Evolutionary conservation across 2,329 filamentous ascomycete species (phyloP), one percentile per base, ranked within the genome.

Genomic region (Arachnomyces sp.): DNA sequence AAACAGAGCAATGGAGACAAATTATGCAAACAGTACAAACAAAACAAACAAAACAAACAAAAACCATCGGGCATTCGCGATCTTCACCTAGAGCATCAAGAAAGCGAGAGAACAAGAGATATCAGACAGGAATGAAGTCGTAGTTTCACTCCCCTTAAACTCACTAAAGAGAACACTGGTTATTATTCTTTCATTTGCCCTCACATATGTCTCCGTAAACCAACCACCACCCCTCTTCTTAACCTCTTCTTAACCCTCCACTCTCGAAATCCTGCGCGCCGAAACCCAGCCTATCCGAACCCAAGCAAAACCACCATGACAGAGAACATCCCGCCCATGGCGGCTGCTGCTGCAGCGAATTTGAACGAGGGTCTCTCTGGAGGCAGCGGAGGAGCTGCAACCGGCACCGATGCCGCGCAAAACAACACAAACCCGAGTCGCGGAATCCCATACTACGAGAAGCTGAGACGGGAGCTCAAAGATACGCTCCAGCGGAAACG

Each of bases 381-480:
- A 43, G 45, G 47, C 21, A 39, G 52, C 32, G 52, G 52, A 42
- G 47, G 40, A 15, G 31, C 18, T 21, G 13, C 35, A 29, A 31
- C 21, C 31, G 36, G 30, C 32, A n/a, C 34, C 18, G 28, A 18
- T 11, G 13, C 7, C 48, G 42, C 41, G 38, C 29, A 32, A 32
- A 43, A 28, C 41, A 36, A 53, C 60, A 6, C 53, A 54, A 41
- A 51, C 54, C 33, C 44, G 46, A 66, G 60, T 46, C 66, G 68
- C 44, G 69, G 69, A 17, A 51, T 72, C 38, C 80, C 81, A 13
- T 86, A 83, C 64, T 87, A 87, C 61, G 83, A 87, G 59, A 80
- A 82, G 55, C 71, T 84, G 35, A 74, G 82, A 44, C 72, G 75
- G 43, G 79, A 83, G 42, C 69, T 87, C 3, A 75, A 81, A 46